Conservation (phyloP, 2,329 filamentous ascomycete genomes). For the Balansia obtecta region DNA sequence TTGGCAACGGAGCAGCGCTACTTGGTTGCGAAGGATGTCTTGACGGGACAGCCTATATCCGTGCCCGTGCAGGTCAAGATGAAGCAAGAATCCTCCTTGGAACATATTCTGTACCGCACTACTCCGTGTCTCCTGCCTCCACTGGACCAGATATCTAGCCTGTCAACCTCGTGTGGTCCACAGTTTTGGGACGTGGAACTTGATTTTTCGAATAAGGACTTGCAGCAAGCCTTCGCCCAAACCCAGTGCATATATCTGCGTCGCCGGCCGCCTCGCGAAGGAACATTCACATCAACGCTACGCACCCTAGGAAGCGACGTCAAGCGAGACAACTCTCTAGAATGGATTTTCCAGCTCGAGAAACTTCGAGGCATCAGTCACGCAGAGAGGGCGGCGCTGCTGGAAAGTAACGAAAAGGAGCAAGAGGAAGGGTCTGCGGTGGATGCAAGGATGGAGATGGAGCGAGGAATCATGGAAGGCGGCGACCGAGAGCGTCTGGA, state of each 20-base stretch:
- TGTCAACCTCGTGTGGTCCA: constrained; percentile 48
- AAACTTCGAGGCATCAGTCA: constrained; percentile 42
- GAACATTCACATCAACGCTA: constrained; percentile 61
- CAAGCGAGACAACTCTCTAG: constrained; percentile 37
- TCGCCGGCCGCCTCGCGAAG: constrained; percentile 54
- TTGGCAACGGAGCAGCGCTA: constrained; percentile 83
- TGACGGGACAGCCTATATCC: constrained; percentile 67
- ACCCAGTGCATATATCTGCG: constrained; percentile 67
- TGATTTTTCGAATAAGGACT: constrained; percentile 54
- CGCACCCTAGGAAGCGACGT: constrained; percentile 48
- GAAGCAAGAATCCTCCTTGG: constrained; percentile 26
- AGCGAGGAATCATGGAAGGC: constrained; percentile 29
- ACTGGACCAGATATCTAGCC: constrained; percentile 45
- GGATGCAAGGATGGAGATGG: constrained; percentile 60
- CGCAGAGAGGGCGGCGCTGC: constrained; percentile 52
- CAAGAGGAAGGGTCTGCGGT: constrained; percentile 41
- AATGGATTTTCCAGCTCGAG: constrained; percentile 61
- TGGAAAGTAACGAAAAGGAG: constrained; percentile 38
- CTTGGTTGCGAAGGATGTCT: constrained; percentile 74
- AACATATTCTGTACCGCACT: constrained; percentile 27
- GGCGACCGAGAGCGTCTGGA: constrained; percentile 30
- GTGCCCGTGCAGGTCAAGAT: constrained; percentile 58
- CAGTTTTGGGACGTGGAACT: constrained; percentile 73
- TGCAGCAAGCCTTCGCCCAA: constrained; percentile 48
- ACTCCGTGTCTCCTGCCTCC: constrained; percentile 53